A percentile compares a stretch with the other conserved stretches of the same genome.
phyloP scores from a whole-genome alignment of 352 stramenopile species.

The Ophiocytium majus region DNA sequence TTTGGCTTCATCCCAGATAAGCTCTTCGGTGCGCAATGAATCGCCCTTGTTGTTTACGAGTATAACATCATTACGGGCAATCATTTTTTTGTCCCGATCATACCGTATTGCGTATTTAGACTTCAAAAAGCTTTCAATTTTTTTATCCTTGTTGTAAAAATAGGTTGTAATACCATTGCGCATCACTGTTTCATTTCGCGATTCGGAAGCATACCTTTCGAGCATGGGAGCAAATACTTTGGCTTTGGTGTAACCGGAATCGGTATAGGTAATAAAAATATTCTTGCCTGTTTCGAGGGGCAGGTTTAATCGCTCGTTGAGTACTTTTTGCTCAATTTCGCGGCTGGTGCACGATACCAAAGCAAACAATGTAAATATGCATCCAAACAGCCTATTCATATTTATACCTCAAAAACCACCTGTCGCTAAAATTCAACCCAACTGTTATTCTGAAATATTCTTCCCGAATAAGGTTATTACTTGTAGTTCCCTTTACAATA shows the following conservation, averaged over 20 bases:
- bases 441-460: neutral
- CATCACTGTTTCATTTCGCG: neutral
- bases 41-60: constrained; percentile 11
- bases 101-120: neutral
- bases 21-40: neutral
- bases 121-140: neutral
- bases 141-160: constrained; percentile 5
- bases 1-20: constrained; percentile 16
- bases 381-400: neutral
- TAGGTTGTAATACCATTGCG: neutral
- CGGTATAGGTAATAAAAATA: neutral
- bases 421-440: neutral
- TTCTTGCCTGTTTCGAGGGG: neutral
- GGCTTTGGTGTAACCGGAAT: neutral
- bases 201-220: neutral
- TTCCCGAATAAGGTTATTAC: neutral
- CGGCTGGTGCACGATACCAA: neutral
- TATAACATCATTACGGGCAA: neutral
- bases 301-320: neutral
- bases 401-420: neutral
- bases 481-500: neutral
- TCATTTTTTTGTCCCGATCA: neutral
- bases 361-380: neutral
- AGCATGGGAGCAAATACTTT: neutral
- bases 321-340: neutral